phyloP scores from a whole-genome alignment of 73 alveolate genomes.

The Tetrahymena thermophila region DNA sequence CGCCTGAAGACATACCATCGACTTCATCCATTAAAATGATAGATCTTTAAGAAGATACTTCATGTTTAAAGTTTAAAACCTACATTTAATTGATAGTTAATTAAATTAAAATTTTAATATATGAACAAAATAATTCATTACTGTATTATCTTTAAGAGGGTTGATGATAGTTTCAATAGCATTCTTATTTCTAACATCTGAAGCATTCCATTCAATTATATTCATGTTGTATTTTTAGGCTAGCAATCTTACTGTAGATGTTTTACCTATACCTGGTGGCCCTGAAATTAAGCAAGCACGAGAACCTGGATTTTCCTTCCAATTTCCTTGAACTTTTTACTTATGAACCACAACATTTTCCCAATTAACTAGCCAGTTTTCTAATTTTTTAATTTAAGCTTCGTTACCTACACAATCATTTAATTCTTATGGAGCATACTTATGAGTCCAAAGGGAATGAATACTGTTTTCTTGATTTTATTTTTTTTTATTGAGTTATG shows the following conservation, averaged over 20 bases:
- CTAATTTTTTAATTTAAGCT: not conserved
- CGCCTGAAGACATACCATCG: conserved; percentile 98
- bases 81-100: not conserved
- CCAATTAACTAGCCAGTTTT: not conserved
- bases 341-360: not conserved
- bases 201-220: conserved; percentile 94
- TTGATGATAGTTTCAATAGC: conserved; percentile 55
- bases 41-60: conserved; percentile 36
- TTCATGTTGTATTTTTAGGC: conserved; percentile 74
- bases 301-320: conserved; percentile 79
- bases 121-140: not conserved
- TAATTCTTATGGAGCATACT: not conserved
- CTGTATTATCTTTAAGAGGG: conserved; percentile 38
- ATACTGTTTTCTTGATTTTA: not conserved
- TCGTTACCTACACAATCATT: not conserved
- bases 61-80: not conserved
- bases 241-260: conserved; percentile 88
- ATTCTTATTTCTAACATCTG: conserved; percentile 90
- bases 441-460: not conserved
- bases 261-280: conserved; percentile 99
- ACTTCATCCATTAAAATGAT: conserved; percentile 97
- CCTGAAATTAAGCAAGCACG: conserved; percentile 97
- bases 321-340: not conserved
- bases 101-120: not conserved
- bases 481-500: not conserved